Base-by-base conservation (phyloP, 2,329 filamentous ascomycete genomes). In the Colletotrichum theobromicola region DNA sequence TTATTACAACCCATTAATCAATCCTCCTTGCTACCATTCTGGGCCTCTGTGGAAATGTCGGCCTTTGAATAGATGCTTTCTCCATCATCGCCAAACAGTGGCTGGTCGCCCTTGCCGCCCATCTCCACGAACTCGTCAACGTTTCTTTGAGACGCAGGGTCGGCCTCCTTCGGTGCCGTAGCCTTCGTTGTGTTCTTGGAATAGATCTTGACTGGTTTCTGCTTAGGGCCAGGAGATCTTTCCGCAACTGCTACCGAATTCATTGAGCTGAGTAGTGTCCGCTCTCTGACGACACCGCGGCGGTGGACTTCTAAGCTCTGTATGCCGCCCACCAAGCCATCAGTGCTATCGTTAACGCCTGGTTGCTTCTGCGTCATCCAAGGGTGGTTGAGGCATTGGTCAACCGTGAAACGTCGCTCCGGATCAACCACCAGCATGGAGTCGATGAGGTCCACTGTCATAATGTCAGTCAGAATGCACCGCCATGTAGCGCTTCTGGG, bases 361-460 rank as follows among this genome's bases (percentile, higher is more conserved):
- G 90, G 86, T 16, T 82, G 77, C 53, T 85, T 90, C 76, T 91
- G 89, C 1, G 92, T 95, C 68, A 95, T 91, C 97, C 97, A 99
- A 0, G 96, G 95, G 81, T 99, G 97, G 77, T 94, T 88, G 12
- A 99, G 89, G 81, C 97, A 98, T 79, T 98, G 92, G 77, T 98
- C 96, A 75, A 99, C 92, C 0, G 94, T 96, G 83, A 94, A 96
- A 63, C 97, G 92, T 82, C 93, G 91, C 32, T 95, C 92, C 4
- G 95, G 93, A 77, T 98, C 93, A 37, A 98, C 95, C 4, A 94
- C 94, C 65, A 99, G 90, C 97, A 99, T 99, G 55, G 90, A 90
- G 83, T 99, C 97, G 78, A 99, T 98, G 37, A 99, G 88, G 78
- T 98, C 95, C 67, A 99, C 88, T 90, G 66, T 12, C 68, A 76